phyloP scores from a whole-genome alignment of 2,329 filamentous ascomycete genomes.

The Claviceps fusiformis region DNA sequence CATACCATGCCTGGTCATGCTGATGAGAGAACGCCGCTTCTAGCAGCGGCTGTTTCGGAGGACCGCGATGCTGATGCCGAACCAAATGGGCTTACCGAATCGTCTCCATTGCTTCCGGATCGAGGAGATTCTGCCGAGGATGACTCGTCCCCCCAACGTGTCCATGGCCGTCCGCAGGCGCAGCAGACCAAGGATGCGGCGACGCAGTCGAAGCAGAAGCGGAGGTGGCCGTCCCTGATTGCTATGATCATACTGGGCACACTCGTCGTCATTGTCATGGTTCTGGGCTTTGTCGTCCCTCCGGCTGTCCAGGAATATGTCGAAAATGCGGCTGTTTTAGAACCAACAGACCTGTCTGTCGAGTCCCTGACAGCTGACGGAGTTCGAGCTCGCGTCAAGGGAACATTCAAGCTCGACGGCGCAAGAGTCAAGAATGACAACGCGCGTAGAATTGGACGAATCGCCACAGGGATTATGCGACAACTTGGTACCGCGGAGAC shows the following conservation, averaged over 20 bases:
- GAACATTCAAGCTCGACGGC: slow-evolving; percentile 69
- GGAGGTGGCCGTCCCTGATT: slow-evolving; percentile 63
- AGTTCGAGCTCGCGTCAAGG: slow-evolving; percentile 66
- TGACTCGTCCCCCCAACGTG: slow-evolving; percentile 15
- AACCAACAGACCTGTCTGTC: slow-evolving; percentile 72
- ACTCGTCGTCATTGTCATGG: slow-evolving; percentile 53
- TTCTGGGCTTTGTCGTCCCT: slow-evolving; percentile 69
- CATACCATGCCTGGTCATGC: slow-evolving; percentile 26
- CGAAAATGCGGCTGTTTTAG: slow-evolving; percentile 66
- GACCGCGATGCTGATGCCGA: slow-evolving; percentile 11
- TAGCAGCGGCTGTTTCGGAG: slow-evolving; percentile 20
- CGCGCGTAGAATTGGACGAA: slow-evolving; percentile 60
- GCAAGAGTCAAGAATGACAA: slow-evolving; percentile 57
- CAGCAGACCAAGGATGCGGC: slow-evolving; percentile 9
- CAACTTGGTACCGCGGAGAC: slow-evolving; percentile 63
- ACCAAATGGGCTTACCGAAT: slow-evolving; percentile 21
- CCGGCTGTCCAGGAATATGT: slow-evolving; percentile 74
- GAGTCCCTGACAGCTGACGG: slow-evolving; percentile 72
- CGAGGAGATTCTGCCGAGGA: slow-evolving; percentile 11
- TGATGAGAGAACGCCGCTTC: slow-evolving; percentile 30
- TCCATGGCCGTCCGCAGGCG: slow-evolving; percentile 9
- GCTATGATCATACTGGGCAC: slow-evolving; percentile 54
- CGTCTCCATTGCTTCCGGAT: slow-evolving; percentile 37
- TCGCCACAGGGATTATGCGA: slow-evolving; percentile 67
- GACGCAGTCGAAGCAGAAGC: slow-evolving; percentile 12